phyloP scores from a whole-genome alignment of 78 protist genomes.

The Tieghemostelium lacteum region DNA sequence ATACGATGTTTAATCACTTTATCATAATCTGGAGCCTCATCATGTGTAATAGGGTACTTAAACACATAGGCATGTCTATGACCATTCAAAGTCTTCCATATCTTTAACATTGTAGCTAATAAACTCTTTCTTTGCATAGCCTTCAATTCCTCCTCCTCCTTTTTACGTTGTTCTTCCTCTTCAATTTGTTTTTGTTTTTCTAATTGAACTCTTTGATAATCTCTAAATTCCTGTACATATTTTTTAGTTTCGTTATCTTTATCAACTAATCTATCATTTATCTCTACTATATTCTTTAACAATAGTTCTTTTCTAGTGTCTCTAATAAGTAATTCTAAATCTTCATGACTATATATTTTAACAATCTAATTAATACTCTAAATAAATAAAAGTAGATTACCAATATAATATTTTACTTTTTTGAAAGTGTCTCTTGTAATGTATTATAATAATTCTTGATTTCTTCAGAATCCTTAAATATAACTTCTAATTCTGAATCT shows the following conservation, averaged over 20 bases:
- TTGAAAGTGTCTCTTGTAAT: conserved; percentile 5
- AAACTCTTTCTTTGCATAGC: neutral
- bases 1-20: conserved; percentile 61
- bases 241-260: neutral
- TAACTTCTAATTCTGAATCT: neutral
- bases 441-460: conserved; percentile 46
- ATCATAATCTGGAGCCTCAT: conserved; percentile 83
- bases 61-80: conserved; percentile 43
- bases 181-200: neutral
- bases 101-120: conserved; percentile 8
- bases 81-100: conserved; percentile 11
- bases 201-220: neutral
- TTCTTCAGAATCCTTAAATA: conserved; percentile 22
- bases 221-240: neutral
- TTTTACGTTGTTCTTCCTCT: neutral
- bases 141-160: conserved; percentile 27
- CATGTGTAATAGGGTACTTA: conserved; percentile 60
- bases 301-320: conserved; percentile 8
- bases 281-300: neutral
- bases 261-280: conserved; percentile 6
- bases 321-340: conserved; percentile 21
- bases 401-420: neutral
- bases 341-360: neutral
- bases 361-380: neutral
- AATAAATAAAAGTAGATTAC: neutral